Evolutionary conservation across 495 filamentous ascomycete genomes (phyloP).

Genomic region (Penicillium egyptiacum): DNA sequence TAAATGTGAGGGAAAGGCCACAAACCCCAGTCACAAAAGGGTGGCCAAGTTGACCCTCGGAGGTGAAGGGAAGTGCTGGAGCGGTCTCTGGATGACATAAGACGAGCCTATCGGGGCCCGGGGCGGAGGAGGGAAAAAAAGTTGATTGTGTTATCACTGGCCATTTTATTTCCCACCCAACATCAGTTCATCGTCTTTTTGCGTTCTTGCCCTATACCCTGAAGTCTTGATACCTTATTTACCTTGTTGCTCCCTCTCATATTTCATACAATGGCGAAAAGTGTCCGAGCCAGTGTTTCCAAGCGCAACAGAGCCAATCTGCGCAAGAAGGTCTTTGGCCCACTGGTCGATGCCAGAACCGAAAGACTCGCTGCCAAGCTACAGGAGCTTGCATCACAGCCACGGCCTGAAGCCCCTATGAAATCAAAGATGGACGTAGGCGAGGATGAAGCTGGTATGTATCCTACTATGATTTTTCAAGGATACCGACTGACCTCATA

Average conservation of each 20-base stretch:
- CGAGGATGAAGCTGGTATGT: slow-evolving; percentile 33
- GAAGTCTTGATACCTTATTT: not conserved
- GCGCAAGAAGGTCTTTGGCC: slow-evolving; percentile 75
- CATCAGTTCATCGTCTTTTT: not conserved
- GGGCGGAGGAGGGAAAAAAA: slow-evolving; percentile 24
- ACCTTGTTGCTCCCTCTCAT: not conserved
- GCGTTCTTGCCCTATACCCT: not conserved
- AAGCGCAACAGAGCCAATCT: slow-evolving; percentile 78
- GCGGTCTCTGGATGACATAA: slow-evolving; percentile 44
- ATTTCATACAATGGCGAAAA: slow-evolving; percentile 72
- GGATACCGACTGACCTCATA: not conserved
- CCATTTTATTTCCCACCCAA: slow-evolving; percentile 11
- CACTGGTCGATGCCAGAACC: slow-evolving; percentile 70
- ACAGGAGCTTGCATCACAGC: slow-evolving; percentile 68
- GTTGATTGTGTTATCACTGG: slow-evolving; percentile 8
- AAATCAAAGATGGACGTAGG: slow-evolving; percentile 26
- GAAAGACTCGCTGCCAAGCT: slow-evolving; percentile 79
- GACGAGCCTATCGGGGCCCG: slow-evolving; percentile 29
- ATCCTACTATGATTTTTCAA: not conserved
- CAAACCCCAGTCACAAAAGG: slow-evolving; percentile 2
- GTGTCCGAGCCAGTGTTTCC: slow-evolving; percentile 66
- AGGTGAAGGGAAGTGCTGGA: slow-evolving; percentile 18
- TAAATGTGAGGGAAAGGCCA: not conserved
- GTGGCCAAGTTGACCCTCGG: slow-evolving; percentile 15
- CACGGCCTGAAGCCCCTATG: slow-evolving; percentile 41